Conservation (phyloP, 331 rosid genomes). For the Acacia concinna region DNA sequence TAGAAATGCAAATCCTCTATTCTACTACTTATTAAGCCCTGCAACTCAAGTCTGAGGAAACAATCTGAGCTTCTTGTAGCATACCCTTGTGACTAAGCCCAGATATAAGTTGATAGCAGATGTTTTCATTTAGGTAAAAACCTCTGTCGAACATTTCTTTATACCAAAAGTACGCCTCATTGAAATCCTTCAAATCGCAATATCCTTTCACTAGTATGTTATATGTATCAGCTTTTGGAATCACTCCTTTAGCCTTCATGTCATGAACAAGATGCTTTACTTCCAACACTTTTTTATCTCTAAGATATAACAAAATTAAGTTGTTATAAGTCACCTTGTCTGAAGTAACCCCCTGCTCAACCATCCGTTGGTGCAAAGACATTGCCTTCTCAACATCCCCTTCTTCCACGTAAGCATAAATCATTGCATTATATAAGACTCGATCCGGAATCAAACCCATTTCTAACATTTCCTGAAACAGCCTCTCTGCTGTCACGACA, state of each 20-base stretch:
- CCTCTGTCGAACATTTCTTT: slow-evolving; percentile 56
- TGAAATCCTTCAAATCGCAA: slow-evolving; percentile 63
- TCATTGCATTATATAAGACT: neutral
- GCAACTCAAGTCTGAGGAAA: slow-evolving; percentile 55
- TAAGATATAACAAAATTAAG: slow-evolving; percentile 57
- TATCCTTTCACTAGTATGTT: slow-evolving; percentile 69
- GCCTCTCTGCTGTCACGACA: neutral
- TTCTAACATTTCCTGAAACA: neutral
- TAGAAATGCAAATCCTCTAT: neutral
- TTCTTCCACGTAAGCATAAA: neutral
- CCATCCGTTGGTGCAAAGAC: slow-evolving; percentile 60
- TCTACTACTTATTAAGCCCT: slow-evolving; percentile 41
- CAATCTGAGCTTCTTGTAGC: slow-evolving; percentile 60
- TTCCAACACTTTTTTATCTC: slow-evolving; percentile 53
- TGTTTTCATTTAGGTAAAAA: slow-evolving; percentile 38
- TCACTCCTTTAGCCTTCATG: slow-evolving; percentile 76
- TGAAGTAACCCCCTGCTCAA: slow-evolving; percentile 46
- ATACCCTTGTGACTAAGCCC: slow-evolving; percentile 68
- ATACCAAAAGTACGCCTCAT: slow-evolving; percentile 73
- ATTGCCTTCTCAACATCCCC: slow-evolving; percentile 48
- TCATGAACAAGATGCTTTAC: slow-evolving; percentile 56
- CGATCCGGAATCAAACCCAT: neutral
- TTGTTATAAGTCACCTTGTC: slow-evolving; percentile 79
- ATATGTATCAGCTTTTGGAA: slow-evolving; percentile 73
- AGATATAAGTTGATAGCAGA: slow-evolving; percentile 48